Evolutionary conservation across 164 flowering plant genomes (phyloP).

Genomic region (Nymphaea thermarum): DNA sequence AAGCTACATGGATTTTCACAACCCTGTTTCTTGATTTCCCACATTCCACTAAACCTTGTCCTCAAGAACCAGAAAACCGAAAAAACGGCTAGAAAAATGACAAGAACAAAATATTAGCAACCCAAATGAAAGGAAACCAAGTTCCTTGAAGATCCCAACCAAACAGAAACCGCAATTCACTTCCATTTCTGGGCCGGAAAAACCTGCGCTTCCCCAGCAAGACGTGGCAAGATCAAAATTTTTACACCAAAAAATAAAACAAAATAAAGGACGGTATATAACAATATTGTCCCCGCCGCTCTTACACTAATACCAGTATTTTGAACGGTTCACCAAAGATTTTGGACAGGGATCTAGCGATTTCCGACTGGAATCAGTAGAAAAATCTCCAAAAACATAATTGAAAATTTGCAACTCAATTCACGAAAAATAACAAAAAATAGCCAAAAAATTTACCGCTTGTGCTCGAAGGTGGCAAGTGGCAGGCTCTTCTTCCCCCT

Average conservation of each 20-base stretch:
- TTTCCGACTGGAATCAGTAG: neutral
- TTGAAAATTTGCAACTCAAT: no score
- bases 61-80: neutral
- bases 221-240: neutral
- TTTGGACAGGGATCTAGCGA: neutral
- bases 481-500: conserved; percentile 37
- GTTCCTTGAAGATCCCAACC: neutral
- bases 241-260: neutral
- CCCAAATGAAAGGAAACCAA: neutral
- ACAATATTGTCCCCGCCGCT: conserved; percentile 1
- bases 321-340: conserved; percentile 1
- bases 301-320: neutral
- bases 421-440: conserved; percentile 6
- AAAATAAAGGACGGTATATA: neutral
- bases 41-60: neutral
- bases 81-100: neutral
- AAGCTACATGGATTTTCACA: neutral
- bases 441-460: conserved; percentile 43
- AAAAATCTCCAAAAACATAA: conserved; percentile 8
- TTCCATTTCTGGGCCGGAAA: neutral
- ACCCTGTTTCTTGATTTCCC: neutral
- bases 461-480: conserved; percentile 49
- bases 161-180: neutral
- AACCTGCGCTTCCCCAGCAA: neutral
- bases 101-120: neutral